A percentile compares a stretch with the other conserved stretches of the same genome.
phyloP scores from a whole-genome alignment of 257 asterid genomes.

The Solanum verrucosum region DNA sequence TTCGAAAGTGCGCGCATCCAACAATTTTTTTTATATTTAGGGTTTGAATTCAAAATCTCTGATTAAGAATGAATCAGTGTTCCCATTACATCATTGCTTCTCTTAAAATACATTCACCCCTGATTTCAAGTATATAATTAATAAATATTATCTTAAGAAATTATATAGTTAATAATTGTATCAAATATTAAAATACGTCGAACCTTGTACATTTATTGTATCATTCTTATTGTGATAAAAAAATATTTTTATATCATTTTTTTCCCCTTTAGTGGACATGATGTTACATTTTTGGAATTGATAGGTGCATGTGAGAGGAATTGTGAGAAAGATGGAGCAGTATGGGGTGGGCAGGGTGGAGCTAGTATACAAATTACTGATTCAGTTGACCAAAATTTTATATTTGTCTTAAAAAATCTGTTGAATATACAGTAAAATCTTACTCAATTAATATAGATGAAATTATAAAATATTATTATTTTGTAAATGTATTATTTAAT shows the following conservation, averaged over 20 bases:
- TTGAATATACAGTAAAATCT: no score
- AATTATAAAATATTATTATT: no score
- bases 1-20: fast-evolving
- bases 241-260: neutral
- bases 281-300: neutral
- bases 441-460: no score
- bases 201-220: neutral
- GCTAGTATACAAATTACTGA: neutral
- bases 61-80: no score
- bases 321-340: neutral
- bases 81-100: no score
- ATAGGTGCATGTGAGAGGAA: neutral
- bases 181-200: neutral
- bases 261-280: neutral
- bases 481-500: no score
- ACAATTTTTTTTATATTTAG: no score
- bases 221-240: neutral
- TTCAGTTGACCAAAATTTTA: no score
- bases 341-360: neutral
- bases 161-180: neutral
- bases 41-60: fast-evolving
- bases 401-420: neutral
- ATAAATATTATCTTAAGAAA: neutral
- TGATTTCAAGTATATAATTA: neutral
- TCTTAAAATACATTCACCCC: neutral